Evolutionary conservation across 257 asterid genomes (phyloP), one percentile per base, ranked within the genome.

Genomic region (Rubia yunnanensis): DNA sequence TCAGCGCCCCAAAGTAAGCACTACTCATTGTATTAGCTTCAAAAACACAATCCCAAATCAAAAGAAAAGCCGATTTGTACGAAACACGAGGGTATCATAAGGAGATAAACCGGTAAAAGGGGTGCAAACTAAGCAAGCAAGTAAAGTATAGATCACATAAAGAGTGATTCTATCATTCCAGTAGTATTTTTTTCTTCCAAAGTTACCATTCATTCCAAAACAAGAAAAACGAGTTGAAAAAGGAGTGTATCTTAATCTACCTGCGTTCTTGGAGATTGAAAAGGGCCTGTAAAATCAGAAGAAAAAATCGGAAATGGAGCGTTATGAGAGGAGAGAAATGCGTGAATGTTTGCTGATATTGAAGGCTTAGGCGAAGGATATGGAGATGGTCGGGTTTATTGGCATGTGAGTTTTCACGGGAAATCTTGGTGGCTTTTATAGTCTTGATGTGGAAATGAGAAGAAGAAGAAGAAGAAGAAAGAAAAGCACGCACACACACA

Each of bases 361-460:
- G 62, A 65, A 64, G 41, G 52, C 14, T 66, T 4, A 17, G 61
- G 34, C 57, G 48, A 39, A 31, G 69, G 62, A 18, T 58, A 13
- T 31, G 74, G 22, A 50, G 72, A 28, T 26, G 70, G 67, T 34
- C 44, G 70, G 84, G 73, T 53, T 79, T 79, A 69, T 76, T 77
- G 81, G 80, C 90, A 67, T 72, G 83, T 78, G 95, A 83, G 76
- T 72, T 80, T 65, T 85, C 94, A 89, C 96, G 87, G 67, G 94
- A 83, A 79, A 77, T 52, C 76, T 57, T 64, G 54, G 44, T 30
- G 26, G 74, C 44, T 79, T 79, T 73, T 79, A 74, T 74, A 71
- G 7, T 44, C 34, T 36, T 64, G 63, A 73, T 38, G 28, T 8
- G 56, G 56, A 3, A 46, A 44, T n/a, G n/a, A n/a, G n/a, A n/a